phyloP scores from a whole-genome alignment of 179 eudicot genomes.

The Pouteria campechiana region DNA sequence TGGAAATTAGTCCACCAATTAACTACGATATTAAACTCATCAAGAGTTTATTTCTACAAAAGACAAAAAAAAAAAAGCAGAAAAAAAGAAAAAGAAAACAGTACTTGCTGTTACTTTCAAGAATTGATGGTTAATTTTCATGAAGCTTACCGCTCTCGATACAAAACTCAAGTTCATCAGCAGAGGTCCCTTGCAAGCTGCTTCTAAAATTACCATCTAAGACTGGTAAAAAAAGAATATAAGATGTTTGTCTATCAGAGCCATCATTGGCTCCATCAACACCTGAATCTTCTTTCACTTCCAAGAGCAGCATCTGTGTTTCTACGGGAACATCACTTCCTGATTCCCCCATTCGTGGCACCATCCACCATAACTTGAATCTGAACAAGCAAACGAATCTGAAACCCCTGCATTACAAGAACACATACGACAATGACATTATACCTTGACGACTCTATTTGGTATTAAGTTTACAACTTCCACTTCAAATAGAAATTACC shows the following conservation, averaged over 20 bases:
- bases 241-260: slow-evolving; percentile 6
- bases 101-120: too few species aligned
- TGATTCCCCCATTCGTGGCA: slow-evolving; percentile 24
- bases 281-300: slow-evolving; percentile 8
- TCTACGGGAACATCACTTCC: slow-evolving; percentile 31
- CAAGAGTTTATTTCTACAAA: too few species aligned
- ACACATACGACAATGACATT: background rate
- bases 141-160: slow-evolving; percentile 28
- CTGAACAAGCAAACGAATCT: slow-evolving; percentile 21
- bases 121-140: too few species aligned
- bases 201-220: slow-evolving; percentile 25
- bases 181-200: slow-evolving; percentile 30
- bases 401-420: slow-evolving; percentile 20
- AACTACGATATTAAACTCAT: too few species aligned
- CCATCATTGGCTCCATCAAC: background rate
- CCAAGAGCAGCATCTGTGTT: slow-evolving; percentile 29
- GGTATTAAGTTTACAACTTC: too few species aligned
- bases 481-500: too few species aligned
- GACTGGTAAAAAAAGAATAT: slow-evolving; percentile 25
- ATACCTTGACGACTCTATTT: background rate
- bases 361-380: slow-evolving; percentile 31
- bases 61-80: too few species aligned
- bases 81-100: too few species aligned
- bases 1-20: too few species aligned
- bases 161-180: slow-evolving; percentile 28